phyloP scores from a whole-genome alignment of 2,329 filamentous ascomycete species.

The Colletotrichum siamense region DNA sequence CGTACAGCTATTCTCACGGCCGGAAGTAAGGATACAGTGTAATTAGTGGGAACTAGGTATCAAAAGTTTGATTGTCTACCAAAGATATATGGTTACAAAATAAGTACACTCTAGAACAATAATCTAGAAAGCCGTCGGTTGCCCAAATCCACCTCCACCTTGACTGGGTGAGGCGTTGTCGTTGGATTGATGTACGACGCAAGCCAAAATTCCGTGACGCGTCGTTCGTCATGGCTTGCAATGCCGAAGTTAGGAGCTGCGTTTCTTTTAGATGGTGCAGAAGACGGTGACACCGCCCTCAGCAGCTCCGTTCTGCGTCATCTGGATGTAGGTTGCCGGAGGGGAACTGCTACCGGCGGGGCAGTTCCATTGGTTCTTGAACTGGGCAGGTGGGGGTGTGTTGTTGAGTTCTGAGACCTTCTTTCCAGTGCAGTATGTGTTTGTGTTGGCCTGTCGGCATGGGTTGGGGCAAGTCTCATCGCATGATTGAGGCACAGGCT shows the following conservation, averaged over 20 bases:
- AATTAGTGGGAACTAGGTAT: not conserved
- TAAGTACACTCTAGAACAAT: not conserved
- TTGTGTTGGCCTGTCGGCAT: not conserved
- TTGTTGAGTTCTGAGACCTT: not conserved
- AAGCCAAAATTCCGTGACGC: not conserved
- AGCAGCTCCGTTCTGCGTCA: not conserved
- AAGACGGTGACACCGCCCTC: not conserved
- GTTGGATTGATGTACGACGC: not conserved
- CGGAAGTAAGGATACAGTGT: rapidly evolving
- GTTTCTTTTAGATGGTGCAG: not conserved
- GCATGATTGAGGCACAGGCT: not conserved
- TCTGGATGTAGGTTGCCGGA: not conserved
- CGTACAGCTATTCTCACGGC: not conserved
- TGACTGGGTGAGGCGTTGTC: not conserved
- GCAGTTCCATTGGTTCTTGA: not conserved
- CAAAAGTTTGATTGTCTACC: not conserved
- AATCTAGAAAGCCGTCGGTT: not conserved
- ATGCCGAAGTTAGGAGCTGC: not conserved
- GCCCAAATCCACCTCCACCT: rapidly evolving
- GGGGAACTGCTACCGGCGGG: not conserved
- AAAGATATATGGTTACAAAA: not conserved
- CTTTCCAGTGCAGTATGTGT: not conserved
- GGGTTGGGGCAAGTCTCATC: not conserved
- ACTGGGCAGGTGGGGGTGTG: not conserved
- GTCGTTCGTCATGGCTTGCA: not conserved